Percentiles rank a stretch among this genome's conserved stretches.
These are phyloP conservation scores for Allium cepa DNA, from an alignment of 106 monocot genomes.

Conservation along the genomic window DNA sequence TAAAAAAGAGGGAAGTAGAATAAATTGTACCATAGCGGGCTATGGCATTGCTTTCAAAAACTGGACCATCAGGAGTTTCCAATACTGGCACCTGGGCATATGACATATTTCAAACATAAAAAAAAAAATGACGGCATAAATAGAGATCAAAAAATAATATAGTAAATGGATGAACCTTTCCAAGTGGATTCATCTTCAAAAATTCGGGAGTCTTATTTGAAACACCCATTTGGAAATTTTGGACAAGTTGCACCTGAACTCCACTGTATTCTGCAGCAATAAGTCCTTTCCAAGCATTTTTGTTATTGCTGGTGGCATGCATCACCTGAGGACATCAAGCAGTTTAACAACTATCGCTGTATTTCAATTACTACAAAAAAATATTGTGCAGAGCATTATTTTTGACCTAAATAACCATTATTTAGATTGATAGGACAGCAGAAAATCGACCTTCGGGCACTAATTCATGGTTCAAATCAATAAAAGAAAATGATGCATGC, in stretches of 20 bases:
- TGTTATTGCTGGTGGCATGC: slow-evolving; percentile 43
- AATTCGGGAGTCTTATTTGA: slow-evolving; percentile 83
- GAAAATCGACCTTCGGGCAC: too few species aligned
- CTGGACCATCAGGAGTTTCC: slow-evolving; percentile 82
- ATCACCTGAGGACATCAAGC: slow-evolving; percentile 21
- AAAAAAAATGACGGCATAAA: too few species aligned
- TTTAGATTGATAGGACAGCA: too few species aligned
- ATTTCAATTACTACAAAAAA: too few species aligned
- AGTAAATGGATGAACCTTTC: slow-evolving; percentile 43
- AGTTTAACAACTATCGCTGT: neutral
- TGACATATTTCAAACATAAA: too few species aligned
- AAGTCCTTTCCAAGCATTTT: slow-evolving; percentile 74
- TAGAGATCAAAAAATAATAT: neutral
- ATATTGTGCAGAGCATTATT: too few species aligned
- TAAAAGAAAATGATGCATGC: too few species aligned
- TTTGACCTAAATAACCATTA: too few species aligned
- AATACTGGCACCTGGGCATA: slow-evolving; percentile 69
- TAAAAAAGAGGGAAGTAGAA: neutral
- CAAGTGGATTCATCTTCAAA: slow-evolving; percentile 80
- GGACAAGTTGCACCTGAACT: slow-evolving; percentile 46
- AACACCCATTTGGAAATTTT: slow-evolving; percentile 79
- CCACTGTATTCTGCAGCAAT: slow-evolving; percentile 81
- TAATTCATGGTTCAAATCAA: too few species aligned
- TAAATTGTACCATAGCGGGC: slow-evolving; percentile 64
- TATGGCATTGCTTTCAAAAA: slow-evolving; percentile 92